Base-by-base conservation (phyloP, 106 monocot genomes). In the Cymbidium sinense region DNA sequence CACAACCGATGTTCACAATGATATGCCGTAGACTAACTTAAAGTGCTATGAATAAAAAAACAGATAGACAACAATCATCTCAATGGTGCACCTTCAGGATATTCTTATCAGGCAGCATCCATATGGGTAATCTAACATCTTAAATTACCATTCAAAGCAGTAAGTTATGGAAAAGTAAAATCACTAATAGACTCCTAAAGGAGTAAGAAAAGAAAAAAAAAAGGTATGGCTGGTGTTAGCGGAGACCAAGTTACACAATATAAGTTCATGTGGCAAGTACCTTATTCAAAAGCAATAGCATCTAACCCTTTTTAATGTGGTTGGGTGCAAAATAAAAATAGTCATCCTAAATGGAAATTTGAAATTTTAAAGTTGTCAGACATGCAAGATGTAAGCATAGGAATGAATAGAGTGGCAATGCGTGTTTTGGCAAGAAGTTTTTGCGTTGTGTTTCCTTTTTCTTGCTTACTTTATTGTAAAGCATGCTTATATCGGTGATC, bases 281-380 rank as follows among this genome's bases (percentile, higher is more conserved):
- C 64, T 64, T 64, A 64, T 64, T 64, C 29, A 64, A 64, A 64
- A 64, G 64, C 12, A 64, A 25, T 64, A 64, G 11, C 28, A 64
- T 64, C 28, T 27, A 7, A 28, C 25, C 64, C 21, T 27, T 30
- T 7, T 64, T 5, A 64, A 28, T 28, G 9, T 28, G 6, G 25
- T 28, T 8, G 64, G 64, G 8, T 64, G 64, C 64, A 64, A 28
- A 27, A 64, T 52, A 15, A 52, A 15, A 15, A 52, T 41, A 5
- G 52, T 10, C 18, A 52, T 52, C 52, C 41, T 52, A 52, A 15
- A 15, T 52, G 52, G 12, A 52, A 52, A 52, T 52, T 52, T 52
- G 52, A 52, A 52, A 52, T 12, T 52, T 3, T 52, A 52, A 15
- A 52, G 1, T 52, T 15, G 17, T 52, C 20, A 20, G 3, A 52